Base-by-base conservation (phyloP, 306 rosid genomes). In the Crotalaria pallida region DNA sequence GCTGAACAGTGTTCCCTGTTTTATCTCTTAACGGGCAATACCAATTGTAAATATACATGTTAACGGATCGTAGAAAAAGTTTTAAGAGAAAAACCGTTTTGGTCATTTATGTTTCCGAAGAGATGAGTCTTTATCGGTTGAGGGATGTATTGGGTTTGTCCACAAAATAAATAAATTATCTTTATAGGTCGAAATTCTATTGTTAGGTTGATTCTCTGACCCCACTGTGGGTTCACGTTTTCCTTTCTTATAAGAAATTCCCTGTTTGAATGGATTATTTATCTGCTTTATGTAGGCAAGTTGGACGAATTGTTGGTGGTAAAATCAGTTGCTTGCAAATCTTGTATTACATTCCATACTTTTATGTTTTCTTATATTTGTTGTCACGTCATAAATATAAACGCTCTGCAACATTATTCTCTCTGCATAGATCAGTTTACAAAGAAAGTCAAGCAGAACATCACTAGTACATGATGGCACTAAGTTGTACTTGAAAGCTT, bases 1-100 rank as follows among this genome's bases (percentile, higher is more conserved):
- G 83, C 77, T 76, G 78, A 81, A 75, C 64, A 31, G 50, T 69
- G 44, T 66, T 58, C 7, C 16, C 45, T 36, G 68, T 62, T 72
- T 79, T 72, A 74, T 78, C 49, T 59, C 26, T 63, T 9, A n/a
- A n/a, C n/a, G 34, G 34, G 1, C 6, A 29, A 44, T 19, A 65
- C 49, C 36, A 36, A 34, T 71, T 63, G 65, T 56, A 11, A 31
- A n/a, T n/a, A 29, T 5, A 29, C 4, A 29, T 1, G 7, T 7
- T 29, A 29, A 4, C 34, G 6, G 7, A 29, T 29, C n/a, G n/a
- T n/a, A n/a, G n/a, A n/a, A n/a, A n/a, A n/a, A n/a, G n/a, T n/a
- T n/a, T n/a, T n/a, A n/a, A n/a, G n/a, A n/a, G n/a, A n/a, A n/a
- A n/a, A n/a, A n/a, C n/a, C n/a, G n/a, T n/a, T n/a, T n/a, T n/a